Conservation (phyloP, 2,329 filamentous ascomycete genomes). For the Penicillium sp. region DNA sequence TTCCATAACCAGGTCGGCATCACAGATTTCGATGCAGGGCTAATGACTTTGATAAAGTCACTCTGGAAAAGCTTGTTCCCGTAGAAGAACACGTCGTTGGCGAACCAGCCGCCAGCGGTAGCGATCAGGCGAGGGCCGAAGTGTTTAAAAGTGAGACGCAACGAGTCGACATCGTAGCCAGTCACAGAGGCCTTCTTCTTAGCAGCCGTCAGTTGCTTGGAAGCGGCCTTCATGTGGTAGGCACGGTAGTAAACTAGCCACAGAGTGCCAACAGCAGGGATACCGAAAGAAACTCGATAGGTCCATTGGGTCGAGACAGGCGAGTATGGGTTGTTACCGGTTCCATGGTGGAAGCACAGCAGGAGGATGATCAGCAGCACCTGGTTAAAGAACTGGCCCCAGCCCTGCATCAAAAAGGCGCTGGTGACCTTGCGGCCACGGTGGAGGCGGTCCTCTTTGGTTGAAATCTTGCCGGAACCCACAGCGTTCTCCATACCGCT, state of each 20-base stretch:
- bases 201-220: conserved; percentile 73
- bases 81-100: conserved; percentile 98
- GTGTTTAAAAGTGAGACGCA: conserved; percentile 72
- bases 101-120: conserved; percentile 87
- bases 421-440: conserved; percentile 93
- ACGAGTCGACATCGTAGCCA: conserved; percentile 84
- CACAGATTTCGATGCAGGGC: conserved; percentile 65
- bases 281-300: conserved; percentile 87
- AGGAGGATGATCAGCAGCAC: conserved; percentile 81
- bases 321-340: conserved; percentile 73
- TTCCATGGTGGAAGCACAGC: conserved; percentile 81
- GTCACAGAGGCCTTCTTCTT: conserved; percentile 87
- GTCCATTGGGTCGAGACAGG: conserved; percentile 77
- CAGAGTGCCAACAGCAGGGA: conserved; percentile 83
- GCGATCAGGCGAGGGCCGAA: conserved; percentile 85
- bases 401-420: conserved; percentile 97
- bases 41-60: conserved; percentile 82
- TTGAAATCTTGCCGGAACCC: conserved; percentile 81
- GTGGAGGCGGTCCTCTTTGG: conserved; percentile 87
- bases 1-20: conserved; percentile 92
- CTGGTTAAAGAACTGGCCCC: conserved; percentile 96
- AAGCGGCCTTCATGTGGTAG: conserved; percentile 88
- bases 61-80: conserved; percentile 97
- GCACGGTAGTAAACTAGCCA: conserved; percentile 96
- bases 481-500: conserved; percentile 91